Base-by-base conservation (phyloP, 2,329 filamentous ascomycete species). In the Colletotrichum horii region DNA sequence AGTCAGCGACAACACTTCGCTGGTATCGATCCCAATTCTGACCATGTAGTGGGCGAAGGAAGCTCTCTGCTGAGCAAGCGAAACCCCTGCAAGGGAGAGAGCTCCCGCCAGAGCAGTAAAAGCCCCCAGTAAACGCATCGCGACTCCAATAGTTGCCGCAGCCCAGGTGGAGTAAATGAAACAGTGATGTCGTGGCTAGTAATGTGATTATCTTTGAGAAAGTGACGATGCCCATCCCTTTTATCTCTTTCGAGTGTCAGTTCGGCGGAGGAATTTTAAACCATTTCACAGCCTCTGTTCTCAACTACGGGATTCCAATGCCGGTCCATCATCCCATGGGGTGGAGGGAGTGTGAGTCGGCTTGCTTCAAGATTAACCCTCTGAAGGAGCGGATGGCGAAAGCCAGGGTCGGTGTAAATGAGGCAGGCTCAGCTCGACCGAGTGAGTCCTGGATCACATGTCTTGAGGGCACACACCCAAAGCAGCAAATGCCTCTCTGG, bases 151-250 rank as follows among this genome's bases (percentile, higher is more conserved):
- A 0, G 9, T 61, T 34, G 28, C 11, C 0, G 16, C 12, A 22
- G n/a, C 0, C 26, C 26, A 14, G 2, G 28, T 30, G 0, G 0
- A 19, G 26, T 8, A 11, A n/a, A 22, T 8, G 4, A 0, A 32
- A 1, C 0, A n/a, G 16, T n/a, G 4, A 8, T 61, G 32, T 12
- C 56, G 19, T 8, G 11, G 16, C 6, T 32, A 24, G 6, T 8
- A 14, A n/a, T 61, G 19, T 12, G 19, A 19, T 6, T 8, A 14
- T 61, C 11, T 22, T 28, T 5, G 6, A 34, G 28, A 2, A 34
- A 6, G 19, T 32, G 43, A 22, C 2, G 3, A 11, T 22, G n/a
- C 3, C n/a, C 43, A 52, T 52, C 11, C n/a, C 43, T 52, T 52
- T 52, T 52, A 52, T 22, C 43, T 52, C 19, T 22, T 22, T 1